These are phyloP conservation scores for Bacidia gigantensis DNA, from an alignment of 495 filamentous ascomycete genomes.

Conservation along the genomic window DNA sequence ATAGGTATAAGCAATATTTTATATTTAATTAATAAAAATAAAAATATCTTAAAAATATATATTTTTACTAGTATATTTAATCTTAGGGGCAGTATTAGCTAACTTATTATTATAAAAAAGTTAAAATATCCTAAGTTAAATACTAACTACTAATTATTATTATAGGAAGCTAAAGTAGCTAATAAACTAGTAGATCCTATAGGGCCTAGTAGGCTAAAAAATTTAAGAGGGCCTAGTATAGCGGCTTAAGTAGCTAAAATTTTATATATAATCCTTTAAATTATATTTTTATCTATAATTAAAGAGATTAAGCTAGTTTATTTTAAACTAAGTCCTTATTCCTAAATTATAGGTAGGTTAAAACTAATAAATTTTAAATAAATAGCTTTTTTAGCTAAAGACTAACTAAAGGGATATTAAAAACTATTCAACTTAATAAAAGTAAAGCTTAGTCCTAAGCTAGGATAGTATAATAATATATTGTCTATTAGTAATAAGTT, in stretches of 20 bases:
- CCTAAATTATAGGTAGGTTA: not conserved
- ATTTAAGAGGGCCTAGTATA: too few relatives aligned
- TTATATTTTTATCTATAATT: not conserved
- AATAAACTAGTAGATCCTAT: too few relatives aligned
- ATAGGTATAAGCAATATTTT: not conserved
- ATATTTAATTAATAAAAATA: constrained; percentile 6
- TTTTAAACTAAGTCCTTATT: not conserved
- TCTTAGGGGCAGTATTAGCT: not conserved
- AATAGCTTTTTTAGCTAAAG: not conserved
- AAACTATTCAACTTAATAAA: not conserved
- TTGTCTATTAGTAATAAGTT: not conserved
- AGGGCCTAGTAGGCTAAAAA: too few relatives aligned
- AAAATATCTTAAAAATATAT: constrained; percentile 1
- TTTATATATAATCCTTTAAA: constrained; percentile 6
- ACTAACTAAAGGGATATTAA: not conserved
- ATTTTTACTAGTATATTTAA: not conserved
- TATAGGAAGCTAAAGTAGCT: too few relatives aligned
- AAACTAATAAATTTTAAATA: not conserved
- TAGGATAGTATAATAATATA: not conserved
- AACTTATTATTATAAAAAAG: not conserved
- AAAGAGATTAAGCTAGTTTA: not conserved
- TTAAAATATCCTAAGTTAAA: constrained; percentile 5
- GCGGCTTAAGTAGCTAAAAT: too few relatives aligned
- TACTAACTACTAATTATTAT: not conserved
- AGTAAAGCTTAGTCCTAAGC: not conserved